Percentiles rank a stretch among this genome's conserved stretches.
Evolutionary conservation across 208 protist genomes (phyloP).

Genomic region (Zelonia costaricensis): DNA sequence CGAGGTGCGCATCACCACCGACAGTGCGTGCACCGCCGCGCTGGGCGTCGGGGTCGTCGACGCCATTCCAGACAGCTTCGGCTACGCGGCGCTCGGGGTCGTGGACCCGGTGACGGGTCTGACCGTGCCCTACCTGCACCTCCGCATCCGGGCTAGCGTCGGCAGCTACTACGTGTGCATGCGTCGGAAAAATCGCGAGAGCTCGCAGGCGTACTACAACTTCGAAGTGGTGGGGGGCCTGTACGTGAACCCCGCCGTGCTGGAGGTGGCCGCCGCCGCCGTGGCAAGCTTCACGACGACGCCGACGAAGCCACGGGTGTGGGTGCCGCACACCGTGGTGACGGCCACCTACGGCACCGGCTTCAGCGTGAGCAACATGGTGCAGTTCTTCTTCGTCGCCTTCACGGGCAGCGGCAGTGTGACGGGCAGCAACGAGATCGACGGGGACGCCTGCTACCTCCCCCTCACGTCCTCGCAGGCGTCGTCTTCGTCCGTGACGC

Average conservation of each 20-base stretch:
- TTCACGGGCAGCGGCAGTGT: constrained; percentile 34
- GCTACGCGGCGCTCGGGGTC: constrained; percentile 53
- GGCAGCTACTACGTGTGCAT: constrained; percentile 81
- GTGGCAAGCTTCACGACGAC: constrained; percentile 50
- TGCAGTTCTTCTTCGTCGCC: constrained; percentile 75
- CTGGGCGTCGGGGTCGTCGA: constrained; percentile 36
- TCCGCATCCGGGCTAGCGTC: constrained; percentile 60
- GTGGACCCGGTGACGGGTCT: constrained; percentile 21
- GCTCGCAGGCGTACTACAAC: constrained; percentile 72
- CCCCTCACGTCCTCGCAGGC: constrained; percentile 50
- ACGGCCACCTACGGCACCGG: constrained; percentile 28
- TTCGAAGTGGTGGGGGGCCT: constrained; percentile 71
- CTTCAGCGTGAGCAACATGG: constrained; percentile 28
- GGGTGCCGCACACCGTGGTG: constrained; percentile 60
- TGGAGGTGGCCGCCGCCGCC: constrained; percentile 52
- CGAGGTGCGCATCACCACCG: constrained; percentile 58
- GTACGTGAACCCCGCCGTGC: constrained; percentile 27
- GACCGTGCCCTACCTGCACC: constrained; percentile 62
- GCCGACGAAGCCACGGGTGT: constrained; percentile 58
- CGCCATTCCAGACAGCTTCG: constrained; percentile 63
- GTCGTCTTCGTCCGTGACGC: constrained; percentile 19
- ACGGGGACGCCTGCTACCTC: constrained; percentile 71
- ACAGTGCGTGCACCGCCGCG: constrained; percentile 30
- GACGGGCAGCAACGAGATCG: constrained; percentile 38
- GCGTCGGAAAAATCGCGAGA: constrained; percentile 46